Evolutionary conservation across 2,329 filamentous ascomycete genomes (phyloP).

Genomic region (Lasiodiplodia sp.): DNA sequence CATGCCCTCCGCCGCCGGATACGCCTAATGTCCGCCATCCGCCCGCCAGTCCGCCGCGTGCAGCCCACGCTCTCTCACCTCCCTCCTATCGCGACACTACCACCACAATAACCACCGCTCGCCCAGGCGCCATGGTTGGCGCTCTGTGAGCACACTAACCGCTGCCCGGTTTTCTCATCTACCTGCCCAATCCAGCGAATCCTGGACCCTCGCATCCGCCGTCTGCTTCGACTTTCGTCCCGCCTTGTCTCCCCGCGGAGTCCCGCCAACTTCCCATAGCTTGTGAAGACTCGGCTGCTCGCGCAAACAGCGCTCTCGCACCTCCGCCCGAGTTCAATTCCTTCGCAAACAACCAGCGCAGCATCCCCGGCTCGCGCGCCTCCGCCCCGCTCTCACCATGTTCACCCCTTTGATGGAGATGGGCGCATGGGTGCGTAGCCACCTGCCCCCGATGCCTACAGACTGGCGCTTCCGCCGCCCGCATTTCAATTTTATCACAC

Average conservation of each 20-base stretch:
- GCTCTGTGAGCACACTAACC: slow-evolving; percentile 6
- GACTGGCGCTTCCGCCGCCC: slow-evolving; percentile 51
- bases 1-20: slow-evolving; percentile 11
- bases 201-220: not conserved
- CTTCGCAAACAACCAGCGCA: not conserved
- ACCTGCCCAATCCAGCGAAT: not conserved
- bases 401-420: slow-evolving; percentile 42
- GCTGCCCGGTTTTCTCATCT: not conserved
- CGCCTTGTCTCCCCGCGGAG: slow-evolving; percentile 10
- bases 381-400: slow-evolving; percentile 34
- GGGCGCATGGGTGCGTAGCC: slow-evolving; percentile 41
- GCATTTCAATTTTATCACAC: slow-evolving; percentile 81
- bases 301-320: not conserved
- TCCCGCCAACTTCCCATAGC: slow-evolving; percentile 5
- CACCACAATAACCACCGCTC: not conserved
- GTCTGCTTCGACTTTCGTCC: not conserved
- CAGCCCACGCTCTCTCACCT: slow-evolving; percentile 15
- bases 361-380: not conserved
- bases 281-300: not conserved
- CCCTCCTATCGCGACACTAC: not conserved
- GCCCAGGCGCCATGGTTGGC: slow-evolving; percentile 10
- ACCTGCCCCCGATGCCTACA: slow-evolving; percentile 38
- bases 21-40: slow-evolving; percentile 24
- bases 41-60: slow-evolving; percentile 1
- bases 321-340: not conserved